Conservation (phyloP, 1,284 basidiomycete genomes). For the Phellopilus nigrolimitatus region DNA sequence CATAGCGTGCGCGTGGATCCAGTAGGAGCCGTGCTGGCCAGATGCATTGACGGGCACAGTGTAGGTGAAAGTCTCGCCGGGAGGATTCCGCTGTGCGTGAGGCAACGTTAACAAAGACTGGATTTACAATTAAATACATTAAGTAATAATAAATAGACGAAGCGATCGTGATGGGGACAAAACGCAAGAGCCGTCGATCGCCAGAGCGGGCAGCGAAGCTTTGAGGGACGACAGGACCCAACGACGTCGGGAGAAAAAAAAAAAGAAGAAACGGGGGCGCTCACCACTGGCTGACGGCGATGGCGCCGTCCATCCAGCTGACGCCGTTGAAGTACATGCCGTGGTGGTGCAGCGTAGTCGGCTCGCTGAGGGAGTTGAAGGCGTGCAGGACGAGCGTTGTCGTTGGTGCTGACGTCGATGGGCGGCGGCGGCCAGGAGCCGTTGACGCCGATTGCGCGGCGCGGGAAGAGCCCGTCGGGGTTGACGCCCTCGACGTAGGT, state of each 20-base stretch:
- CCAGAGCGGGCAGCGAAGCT: too few relatives aligned
- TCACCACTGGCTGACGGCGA: conserved; percentile 79
- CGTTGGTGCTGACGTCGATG: conserved; percentile 64
- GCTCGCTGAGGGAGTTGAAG: conserved; percentile 61
- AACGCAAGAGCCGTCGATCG: too few relatives aligned
- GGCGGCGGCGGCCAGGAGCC: conserved; percentile 91
- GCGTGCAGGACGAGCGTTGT: conserved; percentile 76
- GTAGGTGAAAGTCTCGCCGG: conserved; percentile 71
- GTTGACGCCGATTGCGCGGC: conserved; percentile 83
- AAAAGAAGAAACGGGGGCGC: conserved; percentile 17
- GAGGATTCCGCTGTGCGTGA: conserved; percentile 89
- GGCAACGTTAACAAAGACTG: too few relatives aligned
- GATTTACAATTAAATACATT: too few relatives aligned
- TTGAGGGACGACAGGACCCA: neutral
- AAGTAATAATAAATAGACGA: too few relatives aligned
- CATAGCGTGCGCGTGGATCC: conserved; percentile 75
- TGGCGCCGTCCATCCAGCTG: conserved; percentile 86
- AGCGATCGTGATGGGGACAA: neutral
- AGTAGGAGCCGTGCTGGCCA: conserved; percentile 82
- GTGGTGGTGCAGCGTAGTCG: conserved; percentile 77
- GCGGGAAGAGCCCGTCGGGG: conserved; percentile 71
- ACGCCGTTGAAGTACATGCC: conserved; percentile 91
- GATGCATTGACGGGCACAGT: conserved; percentile 70
- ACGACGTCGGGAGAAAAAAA: neutral
- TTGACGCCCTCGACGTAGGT: conserved; percentile 66